phyloP scores from a whole-genome alignment of 164 flowering plant genomes.

The Houttuynia cordata region DNA sequence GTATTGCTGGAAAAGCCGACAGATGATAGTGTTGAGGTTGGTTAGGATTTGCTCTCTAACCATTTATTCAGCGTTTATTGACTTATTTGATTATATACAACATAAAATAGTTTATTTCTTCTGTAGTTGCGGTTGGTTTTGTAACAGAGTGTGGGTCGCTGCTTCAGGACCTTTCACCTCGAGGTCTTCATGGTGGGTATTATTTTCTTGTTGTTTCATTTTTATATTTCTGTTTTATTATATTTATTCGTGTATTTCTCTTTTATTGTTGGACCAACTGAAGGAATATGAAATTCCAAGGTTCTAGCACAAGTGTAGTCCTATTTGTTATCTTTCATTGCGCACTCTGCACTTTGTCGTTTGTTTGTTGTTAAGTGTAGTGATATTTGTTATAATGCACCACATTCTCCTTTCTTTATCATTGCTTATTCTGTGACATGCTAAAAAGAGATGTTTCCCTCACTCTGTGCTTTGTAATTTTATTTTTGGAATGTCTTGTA shows the following conservation, averaged over 20 bases:
- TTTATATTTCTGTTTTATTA: neutral
- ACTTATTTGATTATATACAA: neutral
- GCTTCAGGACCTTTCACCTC: constrained; percentile 80
- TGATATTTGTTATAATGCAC: no score
- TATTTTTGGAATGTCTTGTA: neutral
- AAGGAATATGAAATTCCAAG: neutral
- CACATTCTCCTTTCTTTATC: neutral
- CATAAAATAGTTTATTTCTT: neutral
- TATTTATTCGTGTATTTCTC: neutral
- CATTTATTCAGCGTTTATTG: neutral
- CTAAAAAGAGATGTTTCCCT: neutral
- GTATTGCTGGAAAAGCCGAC: constrained; percentile 69
- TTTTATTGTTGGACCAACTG: neutral
- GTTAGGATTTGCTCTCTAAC: neutral
- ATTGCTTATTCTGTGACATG: neutral
- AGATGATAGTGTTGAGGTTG: constrained; percentile 85
- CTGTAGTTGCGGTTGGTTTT: constrained; percentile 76
- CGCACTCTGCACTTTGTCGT: neutral
- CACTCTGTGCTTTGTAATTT: neutral
- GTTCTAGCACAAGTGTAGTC: neutral
- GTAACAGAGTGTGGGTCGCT: constrained; percentile 90
- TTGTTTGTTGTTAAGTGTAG: no score
- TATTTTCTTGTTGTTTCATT: no score
- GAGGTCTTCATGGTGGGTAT: constrained; percentile 71
- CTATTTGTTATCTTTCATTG: no score